Percentiles rank a stretch among this genome's conserved stretches.
These are phyloP conservation scores for Colletotrichum sp. DNA, from an alignment of 2,329 filamentous ascomycete species.

Conservation along the genomic window DNA sequence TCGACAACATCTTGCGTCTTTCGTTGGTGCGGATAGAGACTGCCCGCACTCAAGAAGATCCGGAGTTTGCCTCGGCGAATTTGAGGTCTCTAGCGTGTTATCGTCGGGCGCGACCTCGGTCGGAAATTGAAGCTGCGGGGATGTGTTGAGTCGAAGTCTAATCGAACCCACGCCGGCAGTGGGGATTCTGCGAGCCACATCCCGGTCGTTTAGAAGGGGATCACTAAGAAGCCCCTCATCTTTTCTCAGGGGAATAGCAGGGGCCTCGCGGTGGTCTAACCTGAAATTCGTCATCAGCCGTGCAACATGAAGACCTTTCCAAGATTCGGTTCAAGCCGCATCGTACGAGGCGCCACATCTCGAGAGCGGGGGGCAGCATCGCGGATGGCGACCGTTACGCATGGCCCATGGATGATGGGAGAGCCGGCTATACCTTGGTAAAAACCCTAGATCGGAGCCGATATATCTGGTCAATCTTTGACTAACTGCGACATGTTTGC, in stretches of 20 bases:
- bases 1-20: not conserved
- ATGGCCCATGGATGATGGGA: not conserved
- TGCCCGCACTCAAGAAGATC: not conserved
- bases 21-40: not conserved
- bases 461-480: not conserved
- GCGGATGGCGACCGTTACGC: not conserved
- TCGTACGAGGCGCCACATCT: constrained; percentile 13
- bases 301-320: not conserved
- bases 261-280: constrained; percentile 8
- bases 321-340: not conserved
- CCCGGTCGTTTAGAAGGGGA: not conserved
- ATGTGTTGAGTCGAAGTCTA: constrained; percentile 4
- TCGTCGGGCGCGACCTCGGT: not conserved
- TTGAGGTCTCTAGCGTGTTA: not conserved
- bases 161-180: not conserved
- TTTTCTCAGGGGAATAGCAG: not conserved
- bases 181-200: not conserved
- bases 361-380: not conserved
- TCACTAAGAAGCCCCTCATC: not conserved
- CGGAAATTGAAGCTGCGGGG: constrained; percentile 16
- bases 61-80: constrained; percentile 6
- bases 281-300: not conserved
- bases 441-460: not conserved
- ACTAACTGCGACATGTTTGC: not conserved
- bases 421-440: not conserved